A percentile compares a stretch with the other conserved stretches of the same genome.
phyloP scores from a whole-genome alignment of 2,329 filamentous ascomycete species.

The Orbilia brochopaga region DNA sequence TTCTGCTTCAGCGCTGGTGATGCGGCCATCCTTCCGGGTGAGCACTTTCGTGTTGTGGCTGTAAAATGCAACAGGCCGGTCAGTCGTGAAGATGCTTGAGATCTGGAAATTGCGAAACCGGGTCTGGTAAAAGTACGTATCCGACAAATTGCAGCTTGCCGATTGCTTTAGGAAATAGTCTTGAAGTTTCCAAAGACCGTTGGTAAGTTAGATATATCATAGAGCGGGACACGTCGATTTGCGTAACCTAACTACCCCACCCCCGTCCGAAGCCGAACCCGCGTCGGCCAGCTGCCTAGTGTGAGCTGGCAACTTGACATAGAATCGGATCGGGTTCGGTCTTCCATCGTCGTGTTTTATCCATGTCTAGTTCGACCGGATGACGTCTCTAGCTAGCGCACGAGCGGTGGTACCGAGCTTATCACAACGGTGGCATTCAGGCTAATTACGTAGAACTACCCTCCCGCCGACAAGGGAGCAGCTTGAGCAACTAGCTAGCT shows the following conservation, averaged over 20 bases:
- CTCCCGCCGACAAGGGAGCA: background rate
- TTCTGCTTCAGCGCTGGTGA: conserved; percentile 76
- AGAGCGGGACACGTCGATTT: background rate
- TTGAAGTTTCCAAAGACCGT: too few species aligned
- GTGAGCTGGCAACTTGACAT: background rate
- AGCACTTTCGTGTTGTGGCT: conserved; percentile 13
- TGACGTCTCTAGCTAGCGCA: too few species aligned
- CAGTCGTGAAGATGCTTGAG: too few species aligned
- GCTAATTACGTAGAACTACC: too few species aligned
- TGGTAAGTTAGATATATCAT: too few species aligned
- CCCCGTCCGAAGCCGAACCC: conserved; percentile 1
- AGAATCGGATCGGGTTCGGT: background rate
- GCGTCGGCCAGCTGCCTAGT: background rate
- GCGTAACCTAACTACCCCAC: background rate
- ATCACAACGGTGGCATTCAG: too few species aligned
- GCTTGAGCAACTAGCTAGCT: too few species aligned
- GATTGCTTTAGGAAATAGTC: too few species aligned
- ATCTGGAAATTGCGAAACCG: background rate
- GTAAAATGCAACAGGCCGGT: background rate
- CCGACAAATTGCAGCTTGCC: too few species aligned
- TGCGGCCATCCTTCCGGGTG: conserved; percentile 16
- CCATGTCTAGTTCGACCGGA: background rate
- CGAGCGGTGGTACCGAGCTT: background rate
- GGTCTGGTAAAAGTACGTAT: background rate
- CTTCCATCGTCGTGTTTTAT: too few species aligned